A percentile compares a stretch with the other conserved stretches of the same genome.
phyloP scores from a whole-genome alignment of 2,329 filamentous ascomycete species.

The Trichothecium roseum region DNA sequence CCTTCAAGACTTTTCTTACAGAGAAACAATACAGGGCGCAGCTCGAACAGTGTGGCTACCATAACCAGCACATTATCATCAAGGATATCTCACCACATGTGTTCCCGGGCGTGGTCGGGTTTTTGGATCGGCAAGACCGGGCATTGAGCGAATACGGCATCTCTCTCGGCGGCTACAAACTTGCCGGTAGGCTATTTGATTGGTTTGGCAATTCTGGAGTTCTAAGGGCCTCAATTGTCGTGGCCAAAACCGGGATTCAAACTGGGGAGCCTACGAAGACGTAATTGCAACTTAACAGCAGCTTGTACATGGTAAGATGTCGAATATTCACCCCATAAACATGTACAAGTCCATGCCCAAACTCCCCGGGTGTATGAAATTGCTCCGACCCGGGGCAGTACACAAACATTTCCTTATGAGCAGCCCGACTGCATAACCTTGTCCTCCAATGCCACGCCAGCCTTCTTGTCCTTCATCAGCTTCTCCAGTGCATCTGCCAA shows the following conservation, averaged over 20 bases:
- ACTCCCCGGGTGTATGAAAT: too few relatives aligned
- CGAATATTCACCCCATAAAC: too few relatives aligned
- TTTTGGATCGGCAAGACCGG: conserved; percentile 25
- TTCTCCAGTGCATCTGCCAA: conserved; percentile 2
- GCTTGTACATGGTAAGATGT: too few relatives aligned
- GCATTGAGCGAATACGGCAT: conserved; percentile 23
- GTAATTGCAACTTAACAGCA: too few relatives aligned
- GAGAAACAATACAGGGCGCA: conserved; percentile 31
- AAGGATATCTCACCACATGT: conserved; percentile 42
- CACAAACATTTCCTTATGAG: too few relatives aligned
- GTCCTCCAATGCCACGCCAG: conserved; percentile 2
- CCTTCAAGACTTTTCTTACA: conserved; percentile 37
- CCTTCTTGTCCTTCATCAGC: conserved; percentile 6
- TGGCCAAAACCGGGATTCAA: too few relatives aligned
- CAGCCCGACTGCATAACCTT: conserved; percentile 1
- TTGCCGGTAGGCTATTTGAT: conserved; percentile 24
- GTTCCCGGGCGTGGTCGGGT: conserved; percentile 36
- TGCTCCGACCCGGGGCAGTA: too few relatives aligned
- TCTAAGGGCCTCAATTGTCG: conserved; percentile 23
- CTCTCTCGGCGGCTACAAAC: conserved; percentile 22
- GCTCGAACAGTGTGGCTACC: conserved; percentile 37
- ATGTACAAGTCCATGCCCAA: too few relatives aligned
- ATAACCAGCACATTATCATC: conserved; percentile 26
- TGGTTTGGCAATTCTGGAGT: conserved; percentile 25
- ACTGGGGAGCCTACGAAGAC: too few relatives aligned